phyloP scores from a whole-genome alignment of 768 basidiomycete species.

The Mycena vulgaris region DNA sequence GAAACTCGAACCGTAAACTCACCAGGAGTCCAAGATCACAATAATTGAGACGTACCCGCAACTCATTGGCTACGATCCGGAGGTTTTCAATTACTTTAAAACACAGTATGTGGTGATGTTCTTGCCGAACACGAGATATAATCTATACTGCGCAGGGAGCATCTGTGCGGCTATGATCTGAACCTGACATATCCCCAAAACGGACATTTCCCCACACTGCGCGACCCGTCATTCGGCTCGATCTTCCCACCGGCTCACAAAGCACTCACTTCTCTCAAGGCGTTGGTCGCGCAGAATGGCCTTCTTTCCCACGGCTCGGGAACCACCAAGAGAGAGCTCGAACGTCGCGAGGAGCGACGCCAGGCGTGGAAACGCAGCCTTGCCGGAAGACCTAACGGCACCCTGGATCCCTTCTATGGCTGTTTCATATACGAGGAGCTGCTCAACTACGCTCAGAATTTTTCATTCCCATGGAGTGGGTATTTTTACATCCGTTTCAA shows the following conservation, averaged over 20 bases:
- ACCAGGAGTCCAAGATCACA: conserved; percentile 55
- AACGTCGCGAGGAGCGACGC: conserved; percentile 42
- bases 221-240: conserved; percentile 37
- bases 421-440: conserved; percentile 76
- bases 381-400: conserved; percentile 63
- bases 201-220: conserved; percentile 64
- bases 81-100: conserved; percentile 77
- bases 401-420: conserved; percentile 71
- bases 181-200: conserved; percentile 80
- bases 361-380: conserved; percentile 65
- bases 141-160: conserved; percentile 54
- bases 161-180: conserved; percentile 76
- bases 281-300: conserved; percentile 31
- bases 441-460: conserved; percentile 81
- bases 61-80: conserved; percentile 78
- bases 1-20: background rate
- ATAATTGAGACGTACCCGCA: conserved; percentile 83
- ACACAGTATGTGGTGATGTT: conserved; percentile 65
- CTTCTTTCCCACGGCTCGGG: conserved; percentile 25
- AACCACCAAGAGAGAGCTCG: conserved; percentile 40
- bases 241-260: conserved; percentile 27
- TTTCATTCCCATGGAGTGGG: conserved; percentile 73
- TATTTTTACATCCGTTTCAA: background rate
- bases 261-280: conserved; percentile 39
- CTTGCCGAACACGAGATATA: background rate